Evolutionary conservation across 371 early-diverging fungal species (phyloP).

Genomic region (Lichtheimia corymbifera): DNA sequence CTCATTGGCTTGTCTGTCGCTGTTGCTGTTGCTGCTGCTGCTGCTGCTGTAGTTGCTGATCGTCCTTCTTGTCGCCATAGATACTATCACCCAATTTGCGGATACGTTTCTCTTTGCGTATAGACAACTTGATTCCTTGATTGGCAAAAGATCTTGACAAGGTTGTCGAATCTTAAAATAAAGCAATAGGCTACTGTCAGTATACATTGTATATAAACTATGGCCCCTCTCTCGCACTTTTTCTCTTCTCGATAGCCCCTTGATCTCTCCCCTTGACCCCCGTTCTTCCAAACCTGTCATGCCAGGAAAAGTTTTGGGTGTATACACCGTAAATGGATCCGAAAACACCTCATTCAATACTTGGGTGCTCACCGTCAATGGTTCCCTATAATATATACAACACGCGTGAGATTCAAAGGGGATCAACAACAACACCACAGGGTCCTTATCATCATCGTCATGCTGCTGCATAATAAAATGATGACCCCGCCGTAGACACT

Average conservation of each 20-base stretch:
- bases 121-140: constrained; percentile 68
- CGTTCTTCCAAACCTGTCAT: constrained; percentile 49
- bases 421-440: constrained; percentile 13
- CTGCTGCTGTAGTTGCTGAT: not conserved
- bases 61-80: not conserved
- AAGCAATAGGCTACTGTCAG: not conserved
- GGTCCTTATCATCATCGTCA: no score
- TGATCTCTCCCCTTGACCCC: not conserved
- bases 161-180: constrained; percentile 53
- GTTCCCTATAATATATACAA: constrained; percentile 13
- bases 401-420: not conserved
- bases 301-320: constrained; percentile 66
- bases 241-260: constrained; percentile 7
- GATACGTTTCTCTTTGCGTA: constrained; percentile 46
- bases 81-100: not conserved
- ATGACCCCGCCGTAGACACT: no score
- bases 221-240: constrained; percentile 33
- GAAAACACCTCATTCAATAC: constrained; percentile 35
- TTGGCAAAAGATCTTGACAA: constrained; percentile 65
- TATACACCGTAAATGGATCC: constrained; percentile 47
- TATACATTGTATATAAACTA: not conserved
- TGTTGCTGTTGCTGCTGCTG: not conserved
- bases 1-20: no score
- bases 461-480: no score
- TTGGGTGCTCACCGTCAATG: constrained; percentile 31